These are phyloP conservation scores for Castanea mollissima DNA, from an alignment of 306 rosid species.

Conservation along the genomic window DNA sequence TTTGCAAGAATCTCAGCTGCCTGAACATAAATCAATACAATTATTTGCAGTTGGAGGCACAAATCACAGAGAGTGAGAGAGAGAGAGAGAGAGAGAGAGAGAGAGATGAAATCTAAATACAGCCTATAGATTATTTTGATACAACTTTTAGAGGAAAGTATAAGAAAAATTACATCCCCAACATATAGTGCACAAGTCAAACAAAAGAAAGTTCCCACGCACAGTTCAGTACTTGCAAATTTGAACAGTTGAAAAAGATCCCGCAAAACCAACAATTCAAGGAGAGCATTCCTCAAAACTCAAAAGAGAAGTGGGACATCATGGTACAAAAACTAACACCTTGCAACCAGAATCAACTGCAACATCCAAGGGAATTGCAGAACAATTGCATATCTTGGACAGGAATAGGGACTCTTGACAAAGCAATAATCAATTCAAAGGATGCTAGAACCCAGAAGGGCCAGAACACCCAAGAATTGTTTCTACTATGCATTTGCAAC, in stretches of 20 bases:
- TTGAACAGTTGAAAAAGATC: neutral
- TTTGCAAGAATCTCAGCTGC: conserved; percentile 87
- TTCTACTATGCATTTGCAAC: neutral
- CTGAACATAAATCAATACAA: conserved; percentile 46
- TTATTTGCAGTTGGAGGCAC: conserved; percentile 15
- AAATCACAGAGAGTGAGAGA: neutral
- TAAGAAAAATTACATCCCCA: neutral
- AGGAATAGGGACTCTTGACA: neutral
- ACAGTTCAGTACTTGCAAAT: neutral
- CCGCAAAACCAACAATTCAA: neutral
- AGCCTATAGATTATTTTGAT: neutral
- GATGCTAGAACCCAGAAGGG: neutral
- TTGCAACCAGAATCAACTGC: neutral
- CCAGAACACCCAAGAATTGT: neutral
- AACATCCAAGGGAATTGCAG: neutral
- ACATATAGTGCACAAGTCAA: neutral
- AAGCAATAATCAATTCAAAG: neutral
- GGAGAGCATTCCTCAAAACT: neutral
- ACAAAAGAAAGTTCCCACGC: neutral
- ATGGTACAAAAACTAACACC: neutral
- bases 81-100: neutral
- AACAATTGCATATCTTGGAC: neutral
- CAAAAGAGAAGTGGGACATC: neutral
- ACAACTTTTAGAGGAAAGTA: neutral
- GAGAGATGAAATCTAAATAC: neutral